Evolutionary conservation across 345 rosid species (phyloP).

Genomic region (Erysimum cheiranthoides): DNA sequence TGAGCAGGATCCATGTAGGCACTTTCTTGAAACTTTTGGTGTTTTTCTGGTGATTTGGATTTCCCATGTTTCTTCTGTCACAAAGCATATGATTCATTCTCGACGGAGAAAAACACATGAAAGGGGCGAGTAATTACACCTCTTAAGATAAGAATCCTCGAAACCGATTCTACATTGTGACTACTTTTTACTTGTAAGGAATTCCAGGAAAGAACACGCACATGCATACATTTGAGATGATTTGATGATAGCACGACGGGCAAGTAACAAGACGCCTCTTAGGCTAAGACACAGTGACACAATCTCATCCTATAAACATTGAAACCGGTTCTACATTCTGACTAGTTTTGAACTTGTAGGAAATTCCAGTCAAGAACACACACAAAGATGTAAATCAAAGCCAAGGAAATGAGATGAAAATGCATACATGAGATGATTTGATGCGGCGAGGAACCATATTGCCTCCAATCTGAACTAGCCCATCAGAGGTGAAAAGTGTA

Average conservation of each 20-base stretch:
- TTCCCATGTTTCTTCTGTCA: conserved; percentile 66
- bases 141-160: background rate
- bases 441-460: conserved; percentile 76
- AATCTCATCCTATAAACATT: background rate
- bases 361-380: background rate
- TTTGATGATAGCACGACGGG: background rate
- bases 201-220: background rate
- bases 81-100: conserved; percentile 15
- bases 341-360: background rate
- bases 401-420: background rate
- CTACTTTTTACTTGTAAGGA: background rate
- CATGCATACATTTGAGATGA: too few relatives aligned
- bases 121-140: background rate
- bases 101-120: background rate
- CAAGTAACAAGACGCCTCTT: background rate
- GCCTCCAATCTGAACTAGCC: conserved; percentile 89
- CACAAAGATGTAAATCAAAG: background rate
- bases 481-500: conserved; percentile 85
- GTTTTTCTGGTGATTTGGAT: conserved; percentile 55
- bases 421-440: conserved; percentile 61
- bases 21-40: conserved; percentile 76
- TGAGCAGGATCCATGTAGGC: conserved; percentile 90
- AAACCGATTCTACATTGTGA: background rate
- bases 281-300: conserved; percentile 17
- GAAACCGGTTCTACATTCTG: background rate